These are phyloP conservation scores for Colletotrichum chlorophyti DNA, from an alignment of 2,329 filamentous ascomycete genomes.

Conservation along the genomic window DNA sequence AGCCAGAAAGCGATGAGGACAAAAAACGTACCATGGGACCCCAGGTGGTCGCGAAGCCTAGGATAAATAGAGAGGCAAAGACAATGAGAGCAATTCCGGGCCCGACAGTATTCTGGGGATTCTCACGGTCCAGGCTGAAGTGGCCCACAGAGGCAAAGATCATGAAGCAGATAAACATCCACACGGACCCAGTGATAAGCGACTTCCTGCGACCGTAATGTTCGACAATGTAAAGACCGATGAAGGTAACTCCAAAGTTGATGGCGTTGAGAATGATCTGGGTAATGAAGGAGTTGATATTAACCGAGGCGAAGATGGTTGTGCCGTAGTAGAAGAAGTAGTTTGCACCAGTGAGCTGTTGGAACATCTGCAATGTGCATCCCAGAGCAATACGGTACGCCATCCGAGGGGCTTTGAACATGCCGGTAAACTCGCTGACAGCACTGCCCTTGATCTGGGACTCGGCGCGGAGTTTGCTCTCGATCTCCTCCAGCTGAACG, in stretches of 20 bases:
- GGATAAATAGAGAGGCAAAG: constrained; percentile 68
- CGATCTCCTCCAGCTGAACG: constrained; percentile 60
- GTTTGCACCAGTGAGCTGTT: constrained; percentile 65
- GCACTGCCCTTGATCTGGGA: constrained; percentile 45
- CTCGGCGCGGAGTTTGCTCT: constrained; percentile 59
- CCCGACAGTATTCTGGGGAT: constrained; percentile 42
- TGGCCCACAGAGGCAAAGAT: constrained; percentile 61
- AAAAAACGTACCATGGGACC: constrained; percentile 22
- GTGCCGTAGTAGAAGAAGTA: constrained; percentile 72
- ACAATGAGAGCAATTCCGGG: constrained; percentile 68
- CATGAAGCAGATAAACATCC: constrained; percentile 68
- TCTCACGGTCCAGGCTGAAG: constrained; percentile 48
- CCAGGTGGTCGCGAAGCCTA: constrained; percentile 63
- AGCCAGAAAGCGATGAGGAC: too few relatives aligned
- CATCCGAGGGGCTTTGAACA: constrained; percentile 71
- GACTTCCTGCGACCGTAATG: constrained; percentile 69
- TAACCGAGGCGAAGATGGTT: constrained; percentile 53
- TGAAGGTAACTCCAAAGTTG: constrained; percentile 72
- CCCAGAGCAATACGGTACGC: constrained; percentile 67
- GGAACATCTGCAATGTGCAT: constrained; percentile 67
- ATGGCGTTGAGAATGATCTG: constrained; percentile 72
- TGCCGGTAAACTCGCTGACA: constrained; percentile 57
- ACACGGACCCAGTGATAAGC: constrained; percentile 66
- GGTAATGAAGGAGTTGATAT: constrained; percentile 67
- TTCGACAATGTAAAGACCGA: constrained; percentile 74